Evolutionary conservation across 2,329 filamentous ascomycete genomes (phyloP).

Genomic region (Alternaria dauci): DNA sequence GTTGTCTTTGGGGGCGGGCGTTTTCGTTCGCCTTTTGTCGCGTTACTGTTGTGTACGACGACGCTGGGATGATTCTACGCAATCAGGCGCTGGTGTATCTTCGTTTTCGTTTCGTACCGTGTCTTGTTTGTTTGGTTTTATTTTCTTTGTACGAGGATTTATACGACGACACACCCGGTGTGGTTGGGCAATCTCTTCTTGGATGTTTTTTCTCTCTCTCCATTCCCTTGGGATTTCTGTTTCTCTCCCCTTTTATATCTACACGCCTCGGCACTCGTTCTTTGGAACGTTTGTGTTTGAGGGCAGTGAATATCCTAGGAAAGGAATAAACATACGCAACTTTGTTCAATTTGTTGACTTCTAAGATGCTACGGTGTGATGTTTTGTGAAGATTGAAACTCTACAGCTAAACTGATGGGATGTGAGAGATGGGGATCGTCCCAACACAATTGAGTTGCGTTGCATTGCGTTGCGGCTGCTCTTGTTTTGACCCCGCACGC

Average conservation of each 20-base stretch:
- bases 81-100: conserved; percentile 39
- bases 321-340: conserved; percentile 42
- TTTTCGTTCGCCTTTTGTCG: conserved; percentile 45
- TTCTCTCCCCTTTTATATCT: conserved; percentile 37
- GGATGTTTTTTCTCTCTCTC: conserved; percentile 31
- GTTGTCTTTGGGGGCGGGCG: conserved; percentile 22
- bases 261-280: conserved; percentile 39
- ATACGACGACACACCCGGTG: conserved; percentile 27
- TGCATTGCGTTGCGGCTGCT: not conserved
- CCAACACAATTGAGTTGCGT: not conserved
- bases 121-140: conserved; percentile 15
- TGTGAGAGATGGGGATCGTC: not conserved
- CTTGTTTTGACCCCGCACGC: not conserved
- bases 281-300: conserved; percentile 15
- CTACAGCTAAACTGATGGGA: not conserved
- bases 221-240: conserved; percentile 24
- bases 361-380: not conserved
- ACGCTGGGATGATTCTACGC: conserved; percentile 53
- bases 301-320: conserved; percentile 48
- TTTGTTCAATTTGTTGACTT: too few relatives aligned
- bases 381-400: too few relatives aligned
- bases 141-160: conserved; percentile 48
- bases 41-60: conserved; percentile 24
- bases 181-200: conserved; percentile 38
- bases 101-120: not conserved